Percentiles rank a stretch among this genome's conserved stretches.
Conservation (phyloP, 306 rosid species). For the Pyrus betulifolia region DNA sequence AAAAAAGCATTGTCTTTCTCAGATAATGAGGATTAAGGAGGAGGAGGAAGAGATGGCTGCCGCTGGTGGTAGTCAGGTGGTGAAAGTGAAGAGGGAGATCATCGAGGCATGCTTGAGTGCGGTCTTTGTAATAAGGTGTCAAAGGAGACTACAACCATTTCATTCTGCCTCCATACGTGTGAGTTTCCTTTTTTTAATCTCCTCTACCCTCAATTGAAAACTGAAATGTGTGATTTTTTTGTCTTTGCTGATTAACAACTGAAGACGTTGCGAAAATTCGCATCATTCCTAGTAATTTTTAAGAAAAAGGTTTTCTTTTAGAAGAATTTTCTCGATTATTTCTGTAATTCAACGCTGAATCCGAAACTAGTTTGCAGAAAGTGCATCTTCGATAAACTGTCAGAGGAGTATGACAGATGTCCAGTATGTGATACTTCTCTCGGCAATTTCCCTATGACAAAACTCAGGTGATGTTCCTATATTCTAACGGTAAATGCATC, state of each 20-base stretch:
- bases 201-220: background rate
- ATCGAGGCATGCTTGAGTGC: conserved; percentile 90
- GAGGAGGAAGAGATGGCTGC: conserved; percentile 21
- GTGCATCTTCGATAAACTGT: conserved; percentile 71
- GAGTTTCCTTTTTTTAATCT: conserved; percentile 4
- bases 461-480: conserved; percentile 48
- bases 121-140: conserved; percentile 67
- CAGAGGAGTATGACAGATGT: conserved; percentile 59
- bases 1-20: background rate
- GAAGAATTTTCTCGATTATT: background rate
- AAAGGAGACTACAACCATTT: conserved; percentile 79
- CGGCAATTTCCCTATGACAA: conserved; percentile 75
- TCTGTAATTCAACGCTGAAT: conserved; percentile 7
- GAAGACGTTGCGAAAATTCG: background rate
- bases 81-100: conserved; percentile 51
- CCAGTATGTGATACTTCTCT: conserved; percentile 82
- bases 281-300: background rate
- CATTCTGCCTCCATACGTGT: conserved; percentile 94
- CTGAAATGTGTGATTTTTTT: too few species aligned
- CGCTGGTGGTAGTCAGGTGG: conserved; percentile 27
- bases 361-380: conserved; percentile 82
- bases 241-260: background rate
- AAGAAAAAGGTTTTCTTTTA: background rate
- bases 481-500: too few species aligned
- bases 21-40: background rate